Evolutionary conservation across 768 basidiomycete genomes (phyloP), one percentile per base, ranked within the genome.

Genomic region (Aureoboletus auriporus): DNA sequence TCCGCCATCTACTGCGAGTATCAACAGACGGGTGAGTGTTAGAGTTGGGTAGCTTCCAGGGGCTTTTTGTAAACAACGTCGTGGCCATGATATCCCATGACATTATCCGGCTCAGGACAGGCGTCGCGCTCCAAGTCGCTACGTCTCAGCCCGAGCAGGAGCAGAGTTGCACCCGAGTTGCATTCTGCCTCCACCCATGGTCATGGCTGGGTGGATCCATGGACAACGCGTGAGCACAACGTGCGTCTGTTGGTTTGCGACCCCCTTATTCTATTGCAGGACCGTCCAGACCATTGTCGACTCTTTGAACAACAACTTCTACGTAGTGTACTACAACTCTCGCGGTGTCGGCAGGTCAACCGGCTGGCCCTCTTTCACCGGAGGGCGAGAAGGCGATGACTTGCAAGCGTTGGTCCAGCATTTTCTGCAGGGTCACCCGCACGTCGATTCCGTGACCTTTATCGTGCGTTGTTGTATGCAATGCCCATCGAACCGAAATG

Each of bases 121-220:
- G 74, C 6, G 65, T 76, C 16, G 58, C 70, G 16, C 63, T 82
- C n/a, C 70, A 80, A 59, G 65, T 71, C 30, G 67, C 69, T 14
- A 47, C 69, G 1, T 61, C 65, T 36, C 54, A 51, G 14, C 72
- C 75, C 7, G 11, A 29, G 10, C 54, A 55, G 17, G 49, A 40
- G 14, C 16, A 41, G 10, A 38, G 20, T 9, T 54, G 52, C 7
- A 72, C 66, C 27, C 82, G 78, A 52, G 63, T 85, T 6, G 88
- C 82, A 0, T 67, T 92, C n/a, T 82, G 82, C 55, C 69, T 87
- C 10, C 89, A 92, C 56, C 90, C 90, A 6, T 92, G 89, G 89
- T 83, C 85, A n/a, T 81, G 88, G 76, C 73, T 91, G 0, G 89
- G 89, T 1, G 89, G 89, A 13, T 74, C 69, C 43, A 87, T 84